Conservation (phyloP, 345 rosid species). For the Lumnitzera racemosa region DNA sequence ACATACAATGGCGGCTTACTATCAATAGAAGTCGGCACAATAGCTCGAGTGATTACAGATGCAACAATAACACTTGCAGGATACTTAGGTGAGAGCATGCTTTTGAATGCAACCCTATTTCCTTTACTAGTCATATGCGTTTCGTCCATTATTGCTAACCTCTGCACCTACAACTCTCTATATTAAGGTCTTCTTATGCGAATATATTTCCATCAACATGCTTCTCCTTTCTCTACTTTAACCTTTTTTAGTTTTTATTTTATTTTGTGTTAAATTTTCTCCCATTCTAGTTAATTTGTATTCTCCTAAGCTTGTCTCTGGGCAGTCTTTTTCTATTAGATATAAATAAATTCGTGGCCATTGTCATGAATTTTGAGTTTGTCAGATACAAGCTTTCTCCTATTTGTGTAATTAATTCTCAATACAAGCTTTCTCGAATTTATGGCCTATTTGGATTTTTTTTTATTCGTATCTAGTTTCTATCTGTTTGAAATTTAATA, state of each 20-base stretch:
- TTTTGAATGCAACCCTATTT: slow-evolving; percentile 76
- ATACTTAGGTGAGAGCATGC: slow-evolving; percentile 58
- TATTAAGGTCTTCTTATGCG: slow-evolving; percentile 29
- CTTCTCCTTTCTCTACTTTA: slow-evolving; percentile 4
- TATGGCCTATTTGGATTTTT: too few species aligned
- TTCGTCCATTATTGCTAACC: slow-evolving; percentile 73
- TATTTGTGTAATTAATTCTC: too few species aligned
- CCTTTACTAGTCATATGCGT: slow-evolving; percentile 78
- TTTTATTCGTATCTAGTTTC: too few species aligned
- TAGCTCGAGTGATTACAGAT: slow-evolving; percentile 95
- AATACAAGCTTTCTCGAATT: too few species aligned
- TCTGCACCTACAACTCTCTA: slow-evolving; percentile 88
- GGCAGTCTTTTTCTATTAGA: too few species aligned
- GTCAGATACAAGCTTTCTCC: too few species aligned
- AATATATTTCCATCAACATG: neutral
- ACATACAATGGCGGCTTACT: slow-evolving; percentile 94
- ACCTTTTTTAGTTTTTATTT: slow-evolving; percentile 3
- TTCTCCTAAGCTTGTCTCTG: neutral
- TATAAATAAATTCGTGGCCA: neutral
- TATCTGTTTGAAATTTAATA: too few species aligned
- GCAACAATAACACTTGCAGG: slow-evolving; percentile 90
- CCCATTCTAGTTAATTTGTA: neutral
- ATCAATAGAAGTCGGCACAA: slow-evolving; percentile 92
- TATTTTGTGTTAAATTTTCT: neutral
- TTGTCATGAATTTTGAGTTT: neutral